Evolutionary conservation across 1,284 basidiomycete species (phyloP).

Genomic region (Lentinula novae-zelandiae): DNA sequence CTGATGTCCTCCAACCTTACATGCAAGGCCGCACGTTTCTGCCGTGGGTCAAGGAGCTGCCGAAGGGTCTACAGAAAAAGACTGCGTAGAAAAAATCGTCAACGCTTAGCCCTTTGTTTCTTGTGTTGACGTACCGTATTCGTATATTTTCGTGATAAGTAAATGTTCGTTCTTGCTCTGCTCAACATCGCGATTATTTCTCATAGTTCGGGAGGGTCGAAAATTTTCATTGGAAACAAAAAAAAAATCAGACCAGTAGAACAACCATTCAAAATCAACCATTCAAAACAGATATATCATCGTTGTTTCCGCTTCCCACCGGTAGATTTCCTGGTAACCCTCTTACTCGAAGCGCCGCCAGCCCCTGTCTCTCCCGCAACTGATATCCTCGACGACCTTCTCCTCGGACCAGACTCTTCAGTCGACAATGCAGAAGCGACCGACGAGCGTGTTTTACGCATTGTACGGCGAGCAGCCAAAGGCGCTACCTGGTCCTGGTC

Average conservation of each 20-base stretch:
- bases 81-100: conserved; percentile 46
- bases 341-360: background rate
- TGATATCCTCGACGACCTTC: conserved; percentile 37
- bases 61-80: conserved; percentile 74
- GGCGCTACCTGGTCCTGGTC: conserved; percentile 52
- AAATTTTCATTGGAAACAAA: too few relatives aligned
- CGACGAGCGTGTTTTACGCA: conserved; percentile 25
- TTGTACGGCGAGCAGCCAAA: conserved; percentile 30
- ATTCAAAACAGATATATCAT: background rate
- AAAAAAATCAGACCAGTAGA: too few relatives aligned
- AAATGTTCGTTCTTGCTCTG: too few relatives aligned
- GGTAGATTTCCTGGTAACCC: conserved; percentile 3
- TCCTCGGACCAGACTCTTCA: conserved; percentile 29
- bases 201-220: too few relatives aligned
- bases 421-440: conserved; percentile 28
- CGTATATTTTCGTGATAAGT: too few relatives aligned
- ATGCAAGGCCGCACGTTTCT: conserved; percentile 96
- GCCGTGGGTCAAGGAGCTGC: conserved; percentile 82
- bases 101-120: background rate
- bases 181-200: too few relatives aligned
- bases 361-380: background rate
- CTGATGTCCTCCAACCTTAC: conserved; percentile 87
- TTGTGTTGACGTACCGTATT: too few relatives aligned
- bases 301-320: background rate
- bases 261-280: too few relatives aligned